These are phyloP conservation scores for Handroanthus guayacan DNA, from an alignment of 257 asterid genomes.

Conservation along the genomic window DNA sequence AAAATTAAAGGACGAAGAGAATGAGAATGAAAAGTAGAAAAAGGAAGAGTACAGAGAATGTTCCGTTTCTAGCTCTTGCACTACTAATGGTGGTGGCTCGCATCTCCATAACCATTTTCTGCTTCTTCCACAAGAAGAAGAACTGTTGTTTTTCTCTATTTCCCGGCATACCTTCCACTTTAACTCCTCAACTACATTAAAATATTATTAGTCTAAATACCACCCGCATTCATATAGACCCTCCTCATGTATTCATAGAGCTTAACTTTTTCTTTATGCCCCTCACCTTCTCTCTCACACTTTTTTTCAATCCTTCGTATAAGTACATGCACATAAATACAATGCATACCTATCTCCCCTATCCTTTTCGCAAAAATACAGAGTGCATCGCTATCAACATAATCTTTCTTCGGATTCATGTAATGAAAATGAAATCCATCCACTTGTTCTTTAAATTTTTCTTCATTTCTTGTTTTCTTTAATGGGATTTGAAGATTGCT, in stretches of 20 bases:
- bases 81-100: conserved; percentile 60
- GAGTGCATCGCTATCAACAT: conserved; percentile 34
- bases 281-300: conserved; percentile 14
- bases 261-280: conserved; percentile 28
- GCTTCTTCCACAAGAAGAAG: conserved; percentile 54
- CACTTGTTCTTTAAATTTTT: neutral
- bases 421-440: conserved; percentile 41
- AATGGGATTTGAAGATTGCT: conserved; percentile 30
- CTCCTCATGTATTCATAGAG: conserved; percentile 33
- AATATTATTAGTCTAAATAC: conserved; percentile 41
- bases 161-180: conserved; percentile 40
- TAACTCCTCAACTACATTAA: conserved; percentile 38
- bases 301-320: neutral
- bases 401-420: conserved; percentile 39
- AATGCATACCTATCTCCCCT: conserved; percentile 10
- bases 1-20: conserved; percentile 69
- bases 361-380: neutral
- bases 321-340: conserved; percentile 26
- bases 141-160: conserved; percentile 47
- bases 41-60: conserved; percentile 68
- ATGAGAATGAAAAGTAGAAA: conserved; percentile 82
- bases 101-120: conserved; percentile 64
- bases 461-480: conserved; percentile 25
- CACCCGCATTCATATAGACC: neutral
- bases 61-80: conserved; percentile 51